Percentiles rank a stretch among this genome's conserved stretches.
Conservation (phyloP, 352 stramenopile species). For the Phytophthora pinifolia region DNA sequence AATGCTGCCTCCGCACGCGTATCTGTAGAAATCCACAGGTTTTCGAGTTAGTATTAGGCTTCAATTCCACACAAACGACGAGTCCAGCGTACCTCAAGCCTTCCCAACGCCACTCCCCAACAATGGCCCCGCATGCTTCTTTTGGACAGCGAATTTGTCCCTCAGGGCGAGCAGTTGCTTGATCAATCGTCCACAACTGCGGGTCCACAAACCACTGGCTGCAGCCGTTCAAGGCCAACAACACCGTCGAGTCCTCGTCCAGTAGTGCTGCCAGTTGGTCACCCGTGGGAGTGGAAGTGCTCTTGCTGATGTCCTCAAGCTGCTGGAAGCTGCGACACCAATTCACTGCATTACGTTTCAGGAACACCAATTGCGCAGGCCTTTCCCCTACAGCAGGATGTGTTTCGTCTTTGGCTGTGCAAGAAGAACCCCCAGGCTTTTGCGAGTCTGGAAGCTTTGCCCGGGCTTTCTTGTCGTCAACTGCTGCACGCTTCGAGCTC, state of each 20-base stretch:
- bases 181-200: conserved; percentile 43
- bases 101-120: conserved; percentile 63
- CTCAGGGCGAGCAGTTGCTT: conserved; percentile 15
- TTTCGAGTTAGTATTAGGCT: background rate
- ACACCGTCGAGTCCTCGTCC: conserved; percentile 33
- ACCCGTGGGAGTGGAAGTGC: conserved; percentile 11
- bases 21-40: conserved; percentile 27
- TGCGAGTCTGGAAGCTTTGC: conserved; percentile 18
- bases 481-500: conserved; percentile 26
- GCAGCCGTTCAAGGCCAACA: conserved; percentile 30
- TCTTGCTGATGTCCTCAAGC: conserved; percentile 17
- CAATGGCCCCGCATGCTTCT: conserved; percentile 30
- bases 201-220: conserved; percentile 56
- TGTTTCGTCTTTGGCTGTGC: background rate
- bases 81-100: conserved; percentile 33
- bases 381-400: conserved; percentile 7
- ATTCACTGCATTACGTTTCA: conserved; percentile 34
- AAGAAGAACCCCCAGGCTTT: conserved; percentile 8
- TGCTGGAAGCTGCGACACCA: conserved; percentile 41
- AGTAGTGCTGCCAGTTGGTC: conserved; percentile 35
- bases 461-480: conserved; percentile 17
- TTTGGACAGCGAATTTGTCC: conserved; percentile 50
- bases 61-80: background rate
- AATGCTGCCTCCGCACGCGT: conserved; percentile 41
- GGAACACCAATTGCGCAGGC: conserved; percentile 22